Percentiles rank a stretch among this genome's conserved stretches.
Evolutionary conservation across 306 rosid genomes (phyloP).

Genomic region (Hippophae tibetana): DNA sequence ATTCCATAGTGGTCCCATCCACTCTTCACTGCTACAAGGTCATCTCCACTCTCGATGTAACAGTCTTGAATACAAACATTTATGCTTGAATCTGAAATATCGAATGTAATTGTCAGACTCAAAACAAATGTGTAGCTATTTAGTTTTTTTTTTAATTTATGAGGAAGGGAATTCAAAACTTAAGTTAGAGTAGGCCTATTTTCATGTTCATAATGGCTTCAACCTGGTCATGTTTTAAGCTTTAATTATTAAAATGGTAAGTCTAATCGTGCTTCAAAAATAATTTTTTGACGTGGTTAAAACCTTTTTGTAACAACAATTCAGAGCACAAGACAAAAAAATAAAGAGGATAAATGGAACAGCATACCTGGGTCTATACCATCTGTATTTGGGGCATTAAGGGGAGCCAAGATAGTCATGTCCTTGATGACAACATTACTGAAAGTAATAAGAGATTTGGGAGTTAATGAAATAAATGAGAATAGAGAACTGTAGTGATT

Average conservation of each 20-base stretch:
- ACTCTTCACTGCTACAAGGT: slow-evolving; percentile 88
- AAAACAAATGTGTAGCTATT: neutral
- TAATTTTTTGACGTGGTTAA: too few species aligned
- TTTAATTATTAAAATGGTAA: too few species aligned
- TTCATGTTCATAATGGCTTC: too few species aligned
- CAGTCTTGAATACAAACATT: slow-evolving; percentile 85
- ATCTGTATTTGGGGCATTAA: slow-evolving; percentile 90
- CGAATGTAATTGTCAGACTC: slow-evolving; percentile 8
- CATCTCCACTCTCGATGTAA: slow-evolving; percentile 96
- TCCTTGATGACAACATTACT: slow-evolving; percentile 85
- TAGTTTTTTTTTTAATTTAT: too few species aligned
- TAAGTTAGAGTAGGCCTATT: too few species aligned
- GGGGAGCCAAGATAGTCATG: slow-evolving; percentile 94
- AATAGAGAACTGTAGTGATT: neutral
- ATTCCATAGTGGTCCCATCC: slow-evolving; percentile 99
- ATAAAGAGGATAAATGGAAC: neutral
- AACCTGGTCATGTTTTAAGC: neutral
- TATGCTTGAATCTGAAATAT: slow-evolving; percentile 61
- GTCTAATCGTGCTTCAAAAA: too few species aligned
- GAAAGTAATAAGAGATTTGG: slow-evolving; percentile 26
- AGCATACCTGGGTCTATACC: slow-evolving; percentile 87
- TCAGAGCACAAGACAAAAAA: neutral
- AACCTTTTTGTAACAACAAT: too few species aligned
- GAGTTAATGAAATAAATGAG: neutral
- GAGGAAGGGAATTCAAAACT: too few species aligned